phyloP scores from a whole-genome alignment of 768 basidiomycete genomes.

The Russula vinacea region DNA sequence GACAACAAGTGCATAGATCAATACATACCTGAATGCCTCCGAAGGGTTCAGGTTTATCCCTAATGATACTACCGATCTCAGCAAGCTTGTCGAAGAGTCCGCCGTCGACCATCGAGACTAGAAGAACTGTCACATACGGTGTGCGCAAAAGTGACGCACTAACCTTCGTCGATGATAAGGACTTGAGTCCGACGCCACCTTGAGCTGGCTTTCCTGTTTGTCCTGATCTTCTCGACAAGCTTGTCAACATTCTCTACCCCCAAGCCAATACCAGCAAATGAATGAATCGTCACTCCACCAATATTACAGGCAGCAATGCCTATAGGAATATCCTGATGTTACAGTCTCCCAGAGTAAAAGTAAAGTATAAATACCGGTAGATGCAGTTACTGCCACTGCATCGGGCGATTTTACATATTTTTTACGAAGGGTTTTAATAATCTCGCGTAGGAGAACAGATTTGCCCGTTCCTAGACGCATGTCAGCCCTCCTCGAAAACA shows the following conservation, averaged over 20 bases:
- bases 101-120: conserved; percentile 98
- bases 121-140: conserved; percentile 6
- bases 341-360: neutral
- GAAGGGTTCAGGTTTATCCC: conserved; percentile 68
- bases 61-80: conserved; percentile 59
- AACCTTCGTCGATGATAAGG: conserved; percentile 80
- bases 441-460: conserved; percentile 89
- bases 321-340: conserved; percentile 31
- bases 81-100: conserved; percentile 89
- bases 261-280: conserved; percentile 91
- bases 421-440: conserved; percentile 70
- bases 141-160: conserved; percentile 21
- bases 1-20: neutral
- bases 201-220: conserved; percentile 77
- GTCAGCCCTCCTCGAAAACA: neutral
- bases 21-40: conserved; percentile 83
- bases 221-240: conserved; percentile 63
- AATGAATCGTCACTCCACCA: conserved; percentile 92
- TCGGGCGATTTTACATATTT: conserved; percentile 54
- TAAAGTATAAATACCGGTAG: conserved; percentile 58
- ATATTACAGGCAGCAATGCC: conserved; percentile 98
- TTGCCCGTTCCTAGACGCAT: conserved; percentile 80
- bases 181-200: conserved; percentile 86
- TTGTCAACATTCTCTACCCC: conserved; percentile 63
- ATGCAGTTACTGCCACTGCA: conserved; percentile 90